Base-by-base conservation (phyloP, 2,329 filamentous ascomycete genomes). In the Colletotrichum chlorophyti region DNA sequence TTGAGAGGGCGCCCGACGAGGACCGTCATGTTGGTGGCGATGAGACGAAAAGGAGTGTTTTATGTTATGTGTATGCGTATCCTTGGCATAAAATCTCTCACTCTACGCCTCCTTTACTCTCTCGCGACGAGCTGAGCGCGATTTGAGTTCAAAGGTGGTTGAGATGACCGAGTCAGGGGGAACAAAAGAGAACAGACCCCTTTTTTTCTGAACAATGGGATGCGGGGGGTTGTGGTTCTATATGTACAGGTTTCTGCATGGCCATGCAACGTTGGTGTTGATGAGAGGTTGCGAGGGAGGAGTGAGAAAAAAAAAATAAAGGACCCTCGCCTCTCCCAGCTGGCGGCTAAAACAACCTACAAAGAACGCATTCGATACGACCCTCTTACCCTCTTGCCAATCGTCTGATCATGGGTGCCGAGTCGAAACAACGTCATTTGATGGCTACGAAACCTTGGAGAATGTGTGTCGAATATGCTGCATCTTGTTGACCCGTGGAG, bases 1-100 rank as follows among this genome's bases (percentile, higher is more conserved):
- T 74, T 70, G 14, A 80, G 68, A n/a, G 70, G 64, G 26, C 64
- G 65, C 15, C 73, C 72, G 32, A 67, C 62, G 35, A 74, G 70
- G 43, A 60, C 37, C 21, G 55, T 53, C 59, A 62, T 62, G 40
- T 14, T 34, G 38, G 38, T 23, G 8, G 29, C 29, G 52, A 32
- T 45, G 17, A 51, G 29, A 26, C n/a, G 11, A 11, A 27, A 23
- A 4, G 23, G 12, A 6, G 12, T 6, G 14, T 2, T 6, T 24
- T 15, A 21, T 12, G 23, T 31, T 2, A 34, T 35, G 7, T 11
- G 26, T 21, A 19, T 15, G 17, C 7, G 37, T 21, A 6, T 10
- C 8, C n/a, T n/a, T n/a, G n/a, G n/a, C n/a, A n/a, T n/a, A n/a
- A n/a, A n/a, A n/a, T n/a, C n/a, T n/a, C n/a, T n/a, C n/a, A n/a